Evolutionary conservation across 768 basidiomycete species (phyloP), one percentile per base, ranked within the genome.

Genomic region (Myochromella boudieri): DNA sequence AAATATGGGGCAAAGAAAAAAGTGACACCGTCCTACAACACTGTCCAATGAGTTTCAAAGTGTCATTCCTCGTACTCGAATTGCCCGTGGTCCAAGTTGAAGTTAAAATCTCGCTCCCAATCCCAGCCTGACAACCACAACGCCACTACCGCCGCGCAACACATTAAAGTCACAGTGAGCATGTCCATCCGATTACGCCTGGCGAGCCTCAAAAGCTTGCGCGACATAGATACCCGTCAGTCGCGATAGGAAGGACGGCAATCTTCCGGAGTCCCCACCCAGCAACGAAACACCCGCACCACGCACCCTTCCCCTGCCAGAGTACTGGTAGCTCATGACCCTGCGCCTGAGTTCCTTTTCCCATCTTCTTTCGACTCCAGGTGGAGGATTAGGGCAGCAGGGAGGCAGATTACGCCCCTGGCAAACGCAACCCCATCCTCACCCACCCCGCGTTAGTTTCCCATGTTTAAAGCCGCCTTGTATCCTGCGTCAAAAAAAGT

Each of bases 181-280:
- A 25, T 26, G 24, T 34, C 31, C 36, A 34, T n/a, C n/a, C n/a
- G 14, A 21, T 7, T 24, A 12, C 37, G 14, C 26, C 15, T 12
- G 26, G 28, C 15, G 36, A 33, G 25, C 37, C 40, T 36, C n/a
- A 11, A 51, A 37, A 32, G 44, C 41, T 17, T 42, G 32, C 29
- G 22, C 31, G 33, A 38, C 42, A 32, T 20, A 32, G n/a, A n/a
- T n/a, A n/a, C 37, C 37, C 29, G 3, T 17, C 22, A 24, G 3
- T 18, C 7, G 15, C n/a, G n/a, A n/a, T n/a, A n/a, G n/a, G n/a
- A n/a, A n/a, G n/a, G n/a, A n/a, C n/a, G n/a, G n/a, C n/a, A n/a
- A n/a, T n/a, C n/a, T n/a, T n/a, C n/a, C n/a, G n/a, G n/a, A n/a
- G n/a, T n/a, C n/a, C n/a, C n/a, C n/a, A n/a, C n/a, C n/a, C 37